Evolutionary conservation across 768 basidiomycete species (phyloP).

Genomic region (Boletus speciosus): DNA sequence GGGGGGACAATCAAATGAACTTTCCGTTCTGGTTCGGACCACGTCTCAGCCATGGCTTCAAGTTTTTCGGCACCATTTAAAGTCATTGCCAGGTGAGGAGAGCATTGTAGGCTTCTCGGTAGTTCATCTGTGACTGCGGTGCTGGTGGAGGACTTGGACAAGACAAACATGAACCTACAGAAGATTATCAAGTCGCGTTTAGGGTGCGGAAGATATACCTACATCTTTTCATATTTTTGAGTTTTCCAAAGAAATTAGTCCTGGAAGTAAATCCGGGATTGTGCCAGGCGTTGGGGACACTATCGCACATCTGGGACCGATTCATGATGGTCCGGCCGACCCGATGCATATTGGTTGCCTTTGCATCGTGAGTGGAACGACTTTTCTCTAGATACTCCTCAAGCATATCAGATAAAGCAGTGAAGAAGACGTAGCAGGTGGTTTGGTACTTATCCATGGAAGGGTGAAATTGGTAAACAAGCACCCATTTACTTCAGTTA

Average conservation of each 20-base stretch:
- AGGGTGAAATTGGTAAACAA: background rate
- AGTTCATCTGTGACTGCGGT: background rate
- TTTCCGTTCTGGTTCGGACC: background rate
- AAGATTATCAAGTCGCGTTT: too few relatives aligned
- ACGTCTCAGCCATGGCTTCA: background rate
- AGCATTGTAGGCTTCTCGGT: background rate
- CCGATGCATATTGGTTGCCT: background rate
- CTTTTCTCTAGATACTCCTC: background rate
- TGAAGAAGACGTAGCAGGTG: constrained; percentile 4
- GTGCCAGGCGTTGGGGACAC: background rate
- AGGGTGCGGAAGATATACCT: too few relatives aligned
- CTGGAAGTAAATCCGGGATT: background rate
- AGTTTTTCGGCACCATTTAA: too few relatives aligned
- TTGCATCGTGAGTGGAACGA: background rate
- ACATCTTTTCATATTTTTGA: too few relatives aligned
- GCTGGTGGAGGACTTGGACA: background rate
- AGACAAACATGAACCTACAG: background rate
- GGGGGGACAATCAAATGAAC: background rate
- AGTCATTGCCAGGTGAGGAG: background rate
- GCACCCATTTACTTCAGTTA: background rate
- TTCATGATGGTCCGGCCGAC: background rate
- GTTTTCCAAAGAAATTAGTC: background rate
- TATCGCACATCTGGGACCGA: background rate
- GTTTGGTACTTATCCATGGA: background rate
- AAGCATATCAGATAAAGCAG: constrained; percentile 1